These are phyloP conservation scores for Hansfordia pulvinata DNA, from an alignment of 2,329 filamentous ascomycete species.

Conservation along the genomic window DNA sequence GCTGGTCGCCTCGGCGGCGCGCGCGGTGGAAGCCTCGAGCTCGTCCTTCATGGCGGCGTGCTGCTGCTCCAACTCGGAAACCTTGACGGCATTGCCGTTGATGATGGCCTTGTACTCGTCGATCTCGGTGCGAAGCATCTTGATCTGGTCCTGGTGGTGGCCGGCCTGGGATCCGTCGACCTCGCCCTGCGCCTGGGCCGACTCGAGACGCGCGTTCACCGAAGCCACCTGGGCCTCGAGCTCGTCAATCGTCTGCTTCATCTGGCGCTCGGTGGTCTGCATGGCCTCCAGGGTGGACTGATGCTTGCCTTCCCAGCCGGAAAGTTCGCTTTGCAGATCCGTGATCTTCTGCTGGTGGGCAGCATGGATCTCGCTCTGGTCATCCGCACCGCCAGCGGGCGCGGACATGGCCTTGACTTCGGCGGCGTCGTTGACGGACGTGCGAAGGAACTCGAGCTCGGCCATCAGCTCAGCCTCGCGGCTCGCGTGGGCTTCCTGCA, in stretches of 20 bases:
- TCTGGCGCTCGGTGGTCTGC: conserved; percentile 56
- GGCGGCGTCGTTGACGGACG: conserved; percentile 28
- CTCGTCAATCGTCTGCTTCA: conserved; percentile 58
- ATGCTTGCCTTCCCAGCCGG: conserved; percentile 66
- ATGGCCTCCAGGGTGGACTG: conserved; percentile 55
- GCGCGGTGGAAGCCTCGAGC: conserved; percentile 49
- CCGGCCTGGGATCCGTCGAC: conserved; percentile 32
- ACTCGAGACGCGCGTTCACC: conserved; percentile 36
- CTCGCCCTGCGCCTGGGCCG: conserved; percentile 32
- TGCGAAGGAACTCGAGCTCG: conserved; percentile 57
- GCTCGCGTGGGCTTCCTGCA: conserved; percentile 58
- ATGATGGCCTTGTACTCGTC: conserved; percentile 70
- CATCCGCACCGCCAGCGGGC: conserved; percentile 15
- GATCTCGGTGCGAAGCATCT: conserved; percentile 57
- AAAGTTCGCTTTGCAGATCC: conserved; percentile 58
- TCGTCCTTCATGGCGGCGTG: conserved; percentile 53
- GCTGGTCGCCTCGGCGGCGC: conserved; percentile 28
- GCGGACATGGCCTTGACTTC: conserved; percentile 6
- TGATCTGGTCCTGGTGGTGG: conserved; percentile 48
- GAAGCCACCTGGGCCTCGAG: conserved; percentile 48
- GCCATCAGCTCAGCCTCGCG: conserved; percentile 63
- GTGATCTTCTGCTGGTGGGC: conserved; percentile 44
- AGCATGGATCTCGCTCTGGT: conserved; percentile 17
- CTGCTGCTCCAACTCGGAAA: conserved; percentile 61
- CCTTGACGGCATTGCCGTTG: conserved; percentile 51